Evolutionary conservation across 208 protist species (phyloP).

Genomic region (Trypanosoma avium): DNA sequence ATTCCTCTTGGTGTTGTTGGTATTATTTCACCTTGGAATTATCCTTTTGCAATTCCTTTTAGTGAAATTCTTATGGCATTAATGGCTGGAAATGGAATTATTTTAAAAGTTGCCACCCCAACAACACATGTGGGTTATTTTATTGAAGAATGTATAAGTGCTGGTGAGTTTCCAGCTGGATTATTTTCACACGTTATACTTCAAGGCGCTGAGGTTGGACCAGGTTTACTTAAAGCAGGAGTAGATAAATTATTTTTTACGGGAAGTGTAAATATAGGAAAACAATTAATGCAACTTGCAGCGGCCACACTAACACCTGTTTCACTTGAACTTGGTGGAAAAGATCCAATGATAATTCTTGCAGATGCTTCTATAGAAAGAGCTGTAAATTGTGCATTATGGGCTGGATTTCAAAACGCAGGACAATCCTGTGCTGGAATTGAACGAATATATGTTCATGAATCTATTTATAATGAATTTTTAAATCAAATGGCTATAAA

Average conservation of each 20-base stretch:
- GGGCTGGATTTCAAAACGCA: constrained; percentile 79
- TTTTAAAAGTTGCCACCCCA: constrained; percentile 76
- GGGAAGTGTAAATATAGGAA: constrained; percentile 77
- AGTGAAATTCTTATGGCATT: constrained; percentile 78
- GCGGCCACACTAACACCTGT: constrained; percentile 74
- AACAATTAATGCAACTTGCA: constrained; percentile 70
- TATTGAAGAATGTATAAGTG: constrained; percentile 59
- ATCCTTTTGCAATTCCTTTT: constrained; percentile 85
- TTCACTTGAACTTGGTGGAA: constrained; percentile 85
- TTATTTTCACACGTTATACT: constrained; percentile 69
- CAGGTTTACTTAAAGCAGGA: constrained; percentile 42
- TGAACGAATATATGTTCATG: constrained; percentile 76
- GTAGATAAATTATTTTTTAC: constrained; percentile 88
- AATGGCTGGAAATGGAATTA: constrained; percentile 80
- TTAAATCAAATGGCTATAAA: constrained; percentile 57
- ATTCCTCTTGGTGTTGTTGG: constrained; percentile 81
- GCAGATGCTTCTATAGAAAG: constrained; percentile 75
- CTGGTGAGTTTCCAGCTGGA: constrained; percentile 50
- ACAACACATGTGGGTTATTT: constrained; percentile 57
- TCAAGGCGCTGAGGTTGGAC: constrained; percentile 37
- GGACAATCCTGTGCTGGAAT: constrained; percentile 82
- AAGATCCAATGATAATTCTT: constrained; percentile 81
- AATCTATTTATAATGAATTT: constrained; percentile 70
- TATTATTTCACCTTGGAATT: constrained; percentile 91
- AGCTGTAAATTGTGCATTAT: constrained; percentile 78